A percentile compares a stretch with the other conserved stretches of the same genome.
Evolutionary conservation across 1,284 basidiomycete genomes (phyloP).

Genomic region (Fomitiporia mediterranea): DNA sequence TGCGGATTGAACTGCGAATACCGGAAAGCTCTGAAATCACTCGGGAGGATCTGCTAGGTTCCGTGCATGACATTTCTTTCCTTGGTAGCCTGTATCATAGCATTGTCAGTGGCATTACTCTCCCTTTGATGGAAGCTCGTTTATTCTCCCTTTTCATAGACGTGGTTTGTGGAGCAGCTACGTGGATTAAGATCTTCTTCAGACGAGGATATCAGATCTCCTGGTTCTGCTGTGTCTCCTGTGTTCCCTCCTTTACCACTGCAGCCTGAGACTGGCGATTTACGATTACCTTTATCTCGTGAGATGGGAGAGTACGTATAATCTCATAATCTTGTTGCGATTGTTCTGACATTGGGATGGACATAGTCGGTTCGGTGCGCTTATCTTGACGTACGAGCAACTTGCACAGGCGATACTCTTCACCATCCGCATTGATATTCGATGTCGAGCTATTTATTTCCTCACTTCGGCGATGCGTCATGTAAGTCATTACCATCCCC

Average conservation of each 20-base stretch:
- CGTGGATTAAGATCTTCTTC: slow-evolving; percentile 57
- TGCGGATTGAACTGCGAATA: slow-evolving; percentile 66
- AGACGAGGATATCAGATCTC: slow-evolving; percentile 48
- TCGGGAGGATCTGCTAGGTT: slow-evolving; percentile 71
- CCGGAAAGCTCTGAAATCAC: slow-evolving; percentile 49
- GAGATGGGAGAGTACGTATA: slow-evolving; percentile 83
- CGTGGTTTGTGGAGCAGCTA: slow-evolving; percentile 77
- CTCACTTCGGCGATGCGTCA: slow-evolving; percentile 74
- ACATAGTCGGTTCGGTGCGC: slow-evolving; percentile 79
- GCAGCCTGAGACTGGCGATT: slow-evolving; percentile 38
- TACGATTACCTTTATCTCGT: slow-evolving; percentile 72
- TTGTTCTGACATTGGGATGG: slow-evolving; percentile 16
- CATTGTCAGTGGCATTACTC: slow-evolving; percentile 52
- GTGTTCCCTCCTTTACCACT: slow-evolving; percentile 39
- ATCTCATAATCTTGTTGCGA: slow-evolving; percentile 3
- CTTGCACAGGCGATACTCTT: slow-evolving; percentile 84
- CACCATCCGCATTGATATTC: slow-evolving; percentile 85
- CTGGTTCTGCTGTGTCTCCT: slow-evolving; percentile 48
- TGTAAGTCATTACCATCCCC: slow-evolving; percentile 37
- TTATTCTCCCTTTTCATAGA: slow-evolving; percentile 37
- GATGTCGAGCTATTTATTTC: slow-evolving; percentile 82
- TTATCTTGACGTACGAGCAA: slow-evolving; percentile 87
- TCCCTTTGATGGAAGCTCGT: neutral
- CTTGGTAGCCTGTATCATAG: slow-evolving; percentile 84
- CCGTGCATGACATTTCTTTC: slow-evolving; percentile 70